A percentile compares a stretch with the other conserved stretches of the same genome.
Evolutionary conservation across 2,329 filamentous ascomycete species (phyloP).

Genomic region (Hypomyces rosellus): DNA sequence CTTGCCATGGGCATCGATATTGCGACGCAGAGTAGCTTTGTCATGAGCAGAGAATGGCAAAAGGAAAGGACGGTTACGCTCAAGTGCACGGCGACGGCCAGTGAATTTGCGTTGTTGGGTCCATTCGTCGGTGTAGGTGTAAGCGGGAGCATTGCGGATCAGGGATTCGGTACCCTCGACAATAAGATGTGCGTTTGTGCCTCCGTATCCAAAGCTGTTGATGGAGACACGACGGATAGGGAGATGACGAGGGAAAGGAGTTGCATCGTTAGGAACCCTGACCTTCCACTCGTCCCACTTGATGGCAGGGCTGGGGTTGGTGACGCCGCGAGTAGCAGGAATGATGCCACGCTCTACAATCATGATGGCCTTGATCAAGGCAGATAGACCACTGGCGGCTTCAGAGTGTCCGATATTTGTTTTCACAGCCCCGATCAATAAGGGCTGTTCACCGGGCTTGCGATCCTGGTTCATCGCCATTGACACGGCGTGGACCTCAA

Average conservation of each 20-base stretch:
- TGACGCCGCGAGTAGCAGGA: neutral
- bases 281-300: neutral
- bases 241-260: slow-evolving; percentile 2
- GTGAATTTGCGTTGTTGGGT: neutral
- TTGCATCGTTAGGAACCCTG: slow-evolving; percentile 1
- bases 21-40: neutral
- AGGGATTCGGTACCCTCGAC: slow-evolving; percentile 4
- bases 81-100: neutral
- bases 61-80: slow-evolving; percentile 1
- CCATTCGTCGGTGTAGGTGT: neutral
- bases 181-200: slow-evolving; percentile 11
- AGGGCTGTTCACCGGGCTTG: too few species aligned
- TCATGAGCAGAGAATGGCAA: slow-evolving; percentile 8
- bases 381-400: slow-evolving; percentile 17
- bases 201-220: slow-evolving; percentile 9
- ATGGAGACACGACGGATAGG: slow-evolving; percentile 3
- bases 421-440: slow-evolving; percentile 18
- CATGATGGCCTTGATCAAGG: slow-evolving; percentile 19
- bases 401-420: slow-evolving; percentile 22
- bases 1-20: slow-evolving; percentile 1
- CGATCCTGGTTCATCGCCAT: slow-evolving; percentile 5
- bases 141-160: slow-evolving; percentile 2
- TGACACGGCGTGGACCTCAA: slow-evolving; percentile 41
- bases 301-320: slow-evolving; percentile 4
- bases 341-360: slow-evolving; percentile 16